A percentile compares a stretch with the other conserved stretches of the same genome.
phyloP scores from a whole-genome alignment of 202 grass and related monocot genomes.

The Brachypodium distachyon region DNA sequence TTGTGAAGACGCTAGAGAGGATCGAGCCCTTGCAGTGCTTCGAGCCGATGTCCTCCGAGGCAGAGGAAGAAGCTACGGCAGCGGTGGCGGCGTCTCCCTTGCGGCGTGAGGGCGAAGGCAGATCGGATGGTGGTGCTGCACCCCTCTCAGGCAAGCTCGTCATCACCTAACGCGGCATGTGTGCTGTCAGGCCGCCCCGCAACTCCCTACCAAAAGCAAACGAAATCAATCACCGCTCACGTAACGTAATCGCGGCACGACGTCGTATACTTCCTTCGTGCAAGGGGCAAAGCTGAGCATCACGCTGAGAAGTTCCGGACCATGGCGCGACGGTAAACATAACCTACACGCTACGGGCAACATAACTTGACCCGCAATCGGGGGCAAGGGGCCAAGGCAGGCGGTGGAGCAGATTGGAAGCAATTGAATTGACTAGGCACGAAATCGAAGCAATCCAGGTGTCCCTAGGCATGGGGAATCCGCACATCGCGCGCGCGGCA shows the following conservation, averaged over 20 bases:
- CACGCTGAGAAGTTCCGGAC: neutral
- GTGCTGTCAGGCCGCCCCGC: neutral
- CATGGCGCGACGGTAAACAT: neutral
- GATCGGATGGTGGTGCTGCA: constrained; percentile 24
- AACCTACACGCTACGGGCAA: neutral
- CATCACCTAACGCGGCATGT: constrained; percentile 65
- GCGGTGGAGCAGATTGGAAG: neutral
- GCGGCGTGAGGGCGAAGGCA: neutral
- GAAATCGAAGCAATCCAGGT: neutral
- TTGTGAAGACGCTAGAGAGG: constrained; percentile 42
- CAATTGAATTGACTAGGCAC: neutral
- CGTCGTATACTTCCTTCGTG: too few relatives aligned
- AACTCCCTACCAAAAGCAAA: neutral
- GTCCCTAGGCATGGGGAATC: too few relatives aligned
- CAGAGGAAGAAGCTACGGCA: neutral
- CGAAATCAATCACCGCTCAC: too few relatives aligned
- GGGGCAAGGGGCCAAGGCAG: neutral
- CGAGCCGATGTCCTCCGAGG: constrained; percentile 1
- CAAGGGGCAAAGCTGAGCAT: too few relatives aligned
- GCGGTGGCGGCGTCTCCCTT: neutral
- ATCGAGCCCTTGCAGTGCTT: constrained; percentile 48
- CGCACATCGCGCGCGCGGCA: too few relatives aligned
- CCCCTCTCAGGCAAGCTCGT: constrained; percentile 64
- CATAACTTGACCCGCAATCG: neutral
- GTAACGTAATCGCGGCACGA: too few relatives aligned